Base-by-base conservation (phyloP, 2,329 filamentous ascomycete species). In the Penicillium sp. region DNA sequence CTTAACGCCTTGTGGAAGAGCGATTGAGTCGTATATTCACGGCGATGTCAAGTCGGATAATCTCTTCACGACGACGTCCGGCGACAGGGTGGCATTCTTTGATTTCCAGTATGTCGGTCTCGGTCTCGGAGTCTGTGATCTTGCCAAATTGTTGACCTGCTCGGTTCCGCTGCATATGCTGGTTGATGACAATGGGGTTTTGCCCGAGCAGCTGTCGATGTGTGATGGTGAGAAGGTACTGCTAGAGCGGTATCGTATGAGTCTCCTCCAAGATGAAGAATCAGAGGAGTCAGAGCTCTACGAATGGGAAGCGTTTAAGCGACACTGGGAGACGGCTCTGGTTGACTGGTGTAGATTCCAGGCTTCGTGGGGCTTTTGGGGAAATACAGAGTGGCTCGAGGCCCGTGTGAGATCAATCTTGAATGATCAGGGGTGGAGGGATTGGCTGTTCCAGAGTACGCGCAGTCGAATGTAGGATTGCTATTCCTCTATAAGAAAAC, bases 11-110 rank as follows among this genome's bases (percentile, higher is more conserved):
- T 67, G 64, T 6, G 77, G 76, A 8, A 67, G 77, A 15, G 53
- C 71, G 1, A 74, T 77, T 1, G 77, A 86, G 59, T 85, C 85
- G 0, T 77, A 83, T 16, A 82, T 89, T 8, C 86, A 89, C 62
- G 86, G 86, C 8, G 86, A 89, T 54, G 85, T 88, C 49, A 89
- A 89, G 67, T 86, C 82, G 0, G 85, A 88, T 60, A 89, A 89
- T 55, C 76, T 88, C 7, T 87, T 87, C 63, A 83, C 82, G 0
- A 83, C 74, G 0, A 54, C 64, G 0, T 60, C 66, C 0, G 83
- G 82, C 1, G 69, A 80, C 2, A 56, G 72, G 4, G 83, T 85
- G 2, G 85, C 83, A 0, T 86, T 89, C 59, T 88, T 85, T 62
- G 86, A 89, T 65, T 89, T 89, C 53, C 86, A 89, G 61, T 89